Evolutionary conservation across 1,139 yeast genomes (phyloP), one percentile per base, ranked within the genome.

Genomic region (Tardiomyces blankii): DNA sequence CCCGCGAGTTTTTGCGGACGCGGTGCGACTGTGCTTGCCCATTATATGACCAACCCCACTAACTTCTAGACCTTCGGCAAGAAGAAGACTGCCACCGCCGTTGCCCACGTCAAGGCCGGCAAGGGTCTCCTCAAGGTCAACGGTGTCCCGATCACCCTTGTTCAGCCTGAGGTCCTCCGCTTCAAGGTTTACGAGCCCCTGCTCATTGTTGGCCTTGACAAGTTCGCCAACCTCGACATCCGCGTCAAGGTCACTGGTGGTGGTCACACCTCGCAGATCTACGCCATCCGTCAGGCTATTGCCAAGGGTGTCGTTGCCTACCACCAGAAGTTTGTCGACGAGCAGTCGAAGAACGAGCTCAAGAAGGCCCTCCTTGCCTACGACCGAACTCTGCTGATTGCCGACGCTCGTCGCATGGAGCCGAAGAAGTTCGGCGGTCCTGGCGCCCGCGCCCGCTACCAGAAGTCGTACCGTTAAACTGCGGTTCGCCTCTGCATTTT

Each of bases 391-490:
- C 83, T 91, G 74, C 85, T 91, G 76, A 93, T 91, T 74, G 98
- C 99, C 66, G 99, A 91, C 75, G 80, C 97, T 68, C 88, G 98
- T 85, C 91, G 95, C 83, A 83, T 89, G 83, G 99, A 91, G 81
- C 99, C 99, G 83, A 91, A 91, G 96, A 91, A 91, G 82, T 91
- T 89, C 80, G 98, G 98, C 82, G 98, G 98, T 82, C 95, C 94
- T 77, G 98, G 98, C 87, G 98, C 98, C 78, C 91, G 98, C 80
- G 93, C 98, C 72, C 89, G 97, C 81, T 91, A 86, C 96, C 98
- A 91, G 82, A 91, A 91, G 77, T 91, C 98, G 75, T 91, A 91
- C 94, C 98, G 98, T 88, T 91, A 89, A 80, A 61, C 49, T 21
- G 16, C 35, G 35, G 35, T 14, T 14, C 16, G 35, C 35, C 35